Conservation (phyloP, 139 green algal species). For the Mesotaenium endlicherianum region DNA sequence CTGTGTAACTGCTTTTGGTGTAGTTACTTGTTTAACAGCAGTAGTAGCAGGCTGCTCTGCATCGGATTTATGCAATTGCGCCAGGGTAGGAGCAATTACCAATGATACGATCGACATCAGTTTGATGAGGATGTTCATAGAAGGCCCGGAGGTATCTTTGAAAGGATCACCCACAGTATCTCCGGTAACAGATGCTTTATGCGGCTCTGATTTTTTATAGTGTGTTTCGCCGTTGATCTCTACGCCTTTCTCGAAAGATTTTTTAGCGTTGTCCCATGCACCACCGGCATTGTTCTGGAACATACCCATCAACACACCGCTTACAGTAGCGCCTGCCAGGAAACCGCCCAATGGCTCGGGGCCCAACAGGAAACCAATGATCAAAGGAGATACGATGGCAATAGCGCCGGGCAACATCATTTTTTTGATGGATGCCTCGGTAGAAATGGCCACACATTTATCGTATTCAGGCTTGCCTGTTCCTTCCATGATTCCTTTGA, state of each 20-base stretch:
- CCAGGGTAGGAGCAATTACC: slow-evolving; percentile 45
- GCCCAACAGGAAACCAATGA: slow-evolving; percentile 63
- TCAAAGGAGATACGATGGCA: slow-evolving; percentile 56
- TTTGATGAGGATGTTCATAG: slow-evolving; percentile 99
- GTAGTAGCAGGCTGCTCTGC: no score
- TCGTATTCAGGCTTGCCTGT: slow-evolving; percentile 60
- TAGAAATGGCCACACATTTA: slow-evolving; percentile 62
- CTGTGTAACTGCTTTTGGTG: no score
- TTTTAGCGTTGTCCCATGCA: slow-evolving; percentile 99
- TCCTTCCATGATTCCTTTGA: slow-evolving; percentile 64
- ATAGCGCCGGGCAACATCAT: slow-evolving; percentile 68
- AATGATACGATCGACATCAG: slow-evolving; percentile 94
- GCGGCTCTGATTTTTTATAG: slow-evolving; percentile 90
- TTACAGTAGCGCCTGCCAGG: slow-evolving; percentile 54
- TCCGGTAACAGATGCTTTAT: slow-evolving; percentile 96
- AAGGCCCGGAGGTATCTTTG: slow-evolving; percentile 88
- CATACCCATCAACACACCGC: slow-evolving; percentile 61
- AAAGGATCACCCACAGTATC: slow-evolving; percentile 93
- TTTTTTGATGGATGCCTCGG: slow-evolving; percentile 58
- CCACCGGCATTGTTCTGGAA: slow-evolving; percentile 60
- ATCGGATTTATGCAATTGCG: no score
- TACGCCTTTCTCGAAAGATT: slow-evolving; percentile 76
- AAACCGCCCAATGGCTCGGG: slow-evolving; percentile 61
- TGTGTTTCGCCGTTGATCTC: slow-evolving; percentile 79
- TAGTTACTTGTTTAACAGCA: no score